Base-by-base conservation (phyloP, 1,139 yeast genomes). In the Hyphopichia wangnamkhiaoensis region DNA sequence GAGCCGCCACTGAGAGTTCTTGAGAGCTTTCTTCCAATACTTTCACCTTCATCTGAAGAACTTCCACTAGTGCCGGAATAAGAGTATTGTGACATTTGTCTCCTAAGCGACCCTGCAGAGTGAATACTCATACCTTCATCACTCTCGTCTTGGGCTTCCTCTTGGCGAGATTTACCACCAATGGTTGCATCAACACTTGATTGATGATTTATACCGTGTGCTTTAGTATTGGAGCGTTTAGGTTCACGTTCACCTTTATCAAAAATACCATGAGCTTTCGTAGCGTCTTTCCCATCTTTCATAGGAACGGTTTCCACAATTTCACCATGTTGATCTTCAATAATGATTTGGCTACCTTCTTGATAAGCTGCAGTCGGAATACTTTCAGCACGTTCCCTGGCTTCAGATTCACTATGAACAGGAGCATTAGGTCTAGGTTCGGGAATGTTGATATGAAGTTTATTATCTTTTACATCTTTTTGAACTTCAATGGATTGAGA, bases 301-400 rank as follows among this genome's bases (percentile, higher is more conserved):
- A 57, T 40, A 13, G 61, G 59, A 19, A 68, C 45, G 2, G 65
- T 53, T 47, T 79, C 80, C 35, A 91, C 54, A 31, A 89, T 73
- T 47, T 91, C 97, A 39, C 98, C 98, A 40, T 80, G 73, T 42
- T 75, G 78, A 60, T 89, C 94, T 57, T 91, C 98, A 44, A 91
- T 71, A 39, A 91, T 76, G 33, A 90, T 59, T 31, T 74, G 68
- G 32, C 68, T 54, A 20, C 95, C 96, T 54, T 88, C 96, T 44
- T 79, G 80, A 58, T 79, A 91, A 0, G 89, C 93, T 20, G 76
- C 39, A 8, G 46, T 36, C 3, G 61, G 59, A 14, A 49, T 35
- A 15, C 39, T 29, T 5, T 36, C 37, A 29, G 20, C 23, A 9
- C 30, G 37, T 15, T 28, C 31, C 7, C 28, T 23, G 19, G n/a